These are phyloP conservation scores for Pterocarpus macrocarpus DNA, from an alignment of 306 rosid species.

Conservation along the genomic window DNA sequence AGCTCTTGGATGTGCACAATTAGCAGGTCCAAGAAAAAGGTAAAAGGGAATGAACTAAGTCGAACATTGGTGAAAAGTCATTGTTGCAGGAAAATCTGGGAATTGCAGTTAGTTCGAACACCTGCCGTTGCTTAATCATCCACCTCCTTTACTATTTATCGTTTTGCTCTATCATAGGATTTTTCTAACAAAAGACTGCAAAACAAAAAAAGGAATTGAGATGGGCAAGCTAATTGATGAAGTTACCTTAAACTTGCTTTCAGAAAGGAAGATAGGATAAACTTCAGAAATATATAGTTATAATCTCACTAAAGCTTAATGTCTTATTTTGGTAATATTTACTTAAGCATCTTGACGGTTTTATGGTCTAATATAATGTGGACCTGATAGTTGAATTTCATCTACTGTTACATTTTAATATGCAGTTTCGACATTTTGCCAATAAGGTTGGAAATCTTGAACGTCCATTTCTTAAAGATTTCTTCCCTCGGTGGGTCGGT, in stretches of 20 bases:
- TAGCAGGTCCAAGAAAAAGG: not conserved
- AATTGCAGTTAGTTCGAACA: not conserved
- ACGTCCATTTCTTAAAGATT: constrained; percentile 98
- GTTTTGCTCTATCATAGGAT: not conserved
- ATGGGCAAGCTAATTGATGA: not conserved
- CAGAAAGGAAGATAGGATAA: not conserved
- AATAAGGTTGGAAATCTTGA: constrained; percentile 97
- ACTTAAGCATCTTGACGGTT: not conserved
- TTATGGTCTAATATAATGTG: constrained; percentile 13
- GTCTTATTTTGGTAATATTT: not conserved
- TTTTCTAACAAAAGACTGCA: not conserved
- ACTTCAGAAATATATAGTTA: constrained; percentile 5
- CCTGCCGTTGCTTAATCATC: not conserved
- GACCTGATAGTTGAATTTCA: constrained; percentile 29
- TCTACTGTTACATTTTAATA: constrained; percentile 10
- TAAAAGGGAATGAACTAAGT: not conserved
- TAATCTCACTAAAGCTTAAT: constrained; percentile 1
- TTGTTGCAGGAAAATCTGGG: no score
- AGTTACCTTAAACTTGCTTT: constrained; percentile 1
- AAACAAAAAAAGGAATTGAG: not conserved
- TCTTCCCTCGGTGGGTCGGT: constrained; percentile 97
- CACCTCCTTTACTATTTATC: not conserved
- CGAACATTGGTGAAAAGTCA: not conserved
- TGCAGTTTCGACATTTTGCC: constrained; percentile 98
- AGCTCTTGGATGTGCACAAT: not conserved